phyloP scores from a whole-genome alignment of 805 yeast genomes.

The Candida pseudoglaebosa region DNA sequence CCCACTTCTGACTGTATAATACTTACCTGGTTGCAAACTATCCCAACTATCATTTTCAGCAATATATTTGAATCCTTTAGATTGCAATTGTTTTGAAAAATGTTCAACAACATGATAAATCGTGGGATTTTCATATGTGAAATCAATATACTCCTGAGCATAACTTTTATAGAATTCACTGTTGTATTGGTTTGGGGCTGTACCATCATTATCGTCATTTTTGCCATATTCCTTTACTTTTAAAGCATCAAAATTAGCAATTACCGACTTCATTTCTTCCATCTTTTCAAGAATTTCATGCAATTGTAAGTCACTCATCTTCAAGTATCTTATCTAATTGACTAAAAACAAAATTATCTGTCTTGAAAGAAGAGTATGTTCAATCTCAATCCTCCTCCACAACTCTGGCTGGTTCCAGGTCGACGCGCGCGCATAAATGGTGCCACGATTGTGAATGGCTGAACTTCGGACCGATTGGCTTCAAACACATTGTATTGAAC shows the following conservation, averaged over 20 bases:
- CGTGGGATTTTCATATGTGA: constrained; percentile 71
- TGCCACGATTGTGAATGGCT: too few species aligned
- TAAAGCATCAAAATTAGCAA: background rate
- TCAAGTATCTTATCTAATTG: background rate
- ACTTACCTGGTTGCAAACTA: constrained; percentile 47
- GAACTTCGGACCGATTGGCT: constrained; percentile 1
- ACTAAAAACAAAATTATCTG: too few species aligned
- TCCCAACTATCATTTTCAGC: constrained; percentile 61
- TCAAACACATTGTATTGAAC: constrained; percentile 14
- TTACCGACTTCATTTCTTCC: constrained; percentile 1
- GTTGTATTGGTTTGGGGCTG: constrained; percentile 14
- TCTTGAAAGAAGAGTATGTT: too few species aligned
- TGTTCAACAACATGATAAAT: constrained; percentile 64
- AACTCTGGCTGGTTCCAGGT: too few species aligned
- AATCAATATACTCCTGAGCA: constrained; percentile 57
- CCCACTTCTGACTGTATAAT: constrained; percentile 67
- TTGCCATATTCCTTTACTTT: background rate
- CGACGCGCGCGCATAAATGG: too few species aligned
- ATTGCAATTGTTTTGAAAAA: constrained; percentile 45
- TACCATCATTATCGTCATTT: constrained; percentile 2
- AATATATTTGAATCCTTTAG: constrained; percentile 61
- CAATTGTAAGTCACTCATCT: background rate
- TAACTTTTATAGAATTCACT: constrained; percentile 13
- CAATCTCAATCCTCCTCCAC: too few species aligned
- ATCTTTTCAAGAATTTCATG: background rate